phyloP scores from a whole-genome alignment of 2,329 filamentous ascomycete genomes.

The Ceratocystis cacaofunesta region DNA sequence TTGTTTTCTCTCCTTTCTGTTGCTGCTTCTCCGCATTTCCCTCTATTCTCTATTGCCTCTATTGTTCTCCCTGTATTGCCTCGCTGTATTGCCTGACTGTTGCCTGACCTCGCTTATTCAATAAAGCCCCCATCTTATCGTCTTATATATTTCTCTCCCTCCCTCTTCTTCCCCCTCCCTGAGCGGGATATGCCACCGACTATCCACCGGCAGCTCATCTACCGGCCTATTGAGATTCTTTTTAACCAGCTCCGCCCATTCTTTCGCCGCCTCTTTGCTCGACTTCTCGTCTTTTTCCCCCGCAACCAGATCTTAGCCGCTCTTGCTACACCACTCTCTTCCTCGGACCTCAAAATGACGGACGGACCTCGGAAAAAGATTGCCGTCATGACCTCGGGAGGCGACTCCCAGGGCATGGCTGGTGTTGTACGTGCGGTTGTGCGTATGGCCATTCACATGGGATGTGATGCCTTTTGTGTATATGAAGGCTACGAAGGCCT shows the following conservation, averaged over 20 bases:
- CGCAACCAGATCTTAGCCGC: conserved; percentile 14
- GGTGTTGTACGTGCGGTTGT: conserved; percentile 80
- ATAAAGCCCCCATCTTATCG: too few relatives aligned
- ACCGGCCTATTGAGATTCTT: conserved; percentile 23
- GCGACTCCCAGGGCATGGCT: conserved; percentile 92
- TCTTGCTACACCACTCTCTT: conserved; percentile 9
- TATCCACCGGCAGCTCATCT: conserved; percentile 19
- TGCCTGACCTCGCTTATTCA: neutral
- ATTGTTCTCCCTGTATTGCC: neutral
- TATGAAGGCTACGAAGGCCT: conserved; percentile 95
- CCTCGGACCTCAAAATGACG: conserved; percentile 26
- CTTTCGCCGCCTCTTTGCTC: conserved; percentile 17
- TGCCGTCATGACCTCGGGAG: conserved; percentile 85
- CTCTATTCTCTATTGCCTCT: conserved; percentile 6
- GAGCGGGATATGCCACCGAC: conserved; percentile 15
- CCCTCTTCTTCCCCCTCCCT: neutral
- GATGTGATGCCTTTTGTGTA: conserved; percentile 64
- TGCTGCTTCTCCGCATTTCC: neutral
- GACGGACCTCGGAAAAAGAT: conserved; percentile 46
- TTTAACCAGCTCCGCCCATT: conserved; percentile 22
- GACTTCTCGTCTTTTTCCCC: conserved; percentile 14
- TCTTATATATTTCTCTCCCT: neutral
- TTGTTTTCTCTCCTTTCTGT: neutral
- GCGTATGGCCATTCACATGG: conserved; percentile 75
- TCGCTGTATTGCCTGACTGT: neutral